Evolutionary conservation across 352 stramenopile species (phyloP).

Genomic region (Phytophthora litchii): DNA sequence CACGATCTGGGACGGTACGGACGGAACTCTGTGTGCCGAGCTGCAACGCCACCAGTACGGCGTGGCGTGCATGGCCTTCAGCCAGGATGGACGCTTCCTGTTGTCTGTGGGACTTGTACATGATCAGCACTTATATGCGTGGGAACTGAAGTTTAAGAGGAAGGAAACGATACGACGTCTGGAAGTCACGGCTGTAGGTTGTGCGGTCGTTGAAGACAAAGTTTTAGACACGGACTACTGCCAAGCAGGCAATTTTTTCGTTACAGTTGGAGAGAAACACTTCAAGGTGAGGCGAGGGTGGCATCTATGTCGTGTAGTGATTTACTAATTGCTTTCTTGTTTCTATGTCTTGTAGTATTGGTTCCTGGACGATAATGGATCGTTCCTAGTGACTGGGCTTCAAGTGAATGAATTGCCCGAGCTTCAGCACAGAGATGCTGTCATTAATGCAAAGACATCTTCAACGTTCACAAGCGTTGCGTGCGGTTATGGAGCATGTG

Average conservation of each 20-base stretch:
- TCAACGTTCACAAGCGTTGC: conserved; percentile 74
- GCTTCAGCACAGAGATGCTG: conserved; percentile 60
- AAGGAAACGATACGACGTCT: conserved; percentile 21
- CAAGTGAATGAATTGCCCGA: conserved; percentile 62
- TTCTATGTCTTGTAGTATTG: conserved; percentile 57
- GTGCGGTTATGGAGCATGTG: conserved; percentile 56
- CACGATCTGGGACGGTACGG: conserved; percentile 84
- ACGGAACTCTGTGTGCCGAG: conserved; percentile 82
- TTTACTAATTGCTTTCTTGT: conserved; percentile 3
- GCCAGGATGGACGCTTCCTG: conserved; percentile 59
- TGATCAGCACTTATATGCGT: conserved; percentile 83
- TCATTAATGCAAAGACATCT: conserved; percentile 65
- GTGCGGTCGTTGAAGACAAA: conserved; percentile 67
- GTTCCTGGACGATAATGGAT: conserved; percentile 59
- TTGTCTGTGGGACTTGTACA: conserved; percentile 81
- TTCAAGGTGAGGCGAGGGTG: conserved; percentile 52
- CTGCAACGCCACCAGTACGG: conserved; percentile 85
- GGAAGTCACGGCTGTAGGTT: conserved; percentile 42
- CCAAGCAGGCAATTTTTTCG: conserved; percentile 76
- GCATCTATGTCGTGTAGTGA: neutral
- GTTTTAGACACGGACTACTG: conserved; percentile 76
- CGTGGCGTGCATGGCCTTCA: conserved; percentile 83
- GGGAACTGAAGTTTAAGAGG: conserved; percentile 54
- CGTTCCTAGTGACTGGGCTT: conserved; percentile 61
- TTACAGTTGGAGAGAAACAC: conserved; percentile 82